These are phyloP conservation scores for Nicotiana noctiflora DNA, from an alignment of 257 asterid genomes.

Conservation along the genomic window DNA sequence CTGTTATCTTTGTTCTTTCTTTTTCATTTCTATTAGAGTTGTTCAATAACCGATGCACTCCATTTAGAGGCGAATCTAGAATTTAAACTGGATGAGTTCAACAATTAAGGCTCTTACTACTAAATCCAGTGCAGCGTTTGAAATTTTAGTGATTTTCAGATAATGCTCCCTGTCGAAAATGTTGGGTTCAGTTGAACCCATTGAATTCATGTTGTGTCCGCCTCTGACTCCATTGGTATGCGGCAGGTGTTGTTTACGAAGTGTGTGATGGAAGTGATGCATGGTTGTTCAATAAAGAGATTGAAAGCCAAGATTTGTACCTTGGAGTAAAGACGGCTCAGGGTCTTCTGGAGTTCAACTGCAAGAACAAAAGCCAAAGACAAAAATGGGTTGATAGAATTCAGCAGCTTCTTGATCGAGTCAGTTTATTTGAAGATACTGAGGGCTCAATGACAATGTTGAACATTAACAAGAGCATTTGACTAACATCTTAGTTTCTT, in stretches of 20 bases:
- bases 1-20: not conserved
- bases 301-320: constrained; percentile 50
- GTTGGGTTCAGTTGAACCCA: not conserved
- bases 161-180: not conserved
- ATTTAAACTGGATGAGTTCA: not conserved
- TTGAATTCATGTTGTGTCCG: not conserved
- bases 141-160: not conserved
- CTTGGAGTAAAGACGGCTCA: constrained; percentile 70
- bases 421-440: constrained; percentile 43
- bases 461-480: constrained; percentile 33
- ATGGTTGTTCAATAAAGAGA: constrained; percentile 63
- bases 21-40: not conserved
- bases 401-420: constrained; percentile 36
- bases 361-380: constrained; percentile 57
- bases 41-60: not conserved
- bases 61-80: not conserved
- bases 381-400: constrained; percentile 75
- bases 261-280: constrained; percentile 48
- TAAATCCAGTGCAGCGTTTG: not conserved
- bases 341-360: constrained; percentile 74
- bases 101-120: not conserved
- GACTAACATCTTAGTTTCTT: constrained; percentile 6
- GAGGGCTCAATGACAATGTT: constrained; percentile 41
- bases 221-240: not conserved
- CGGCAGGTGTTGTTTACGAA: constrained; percentile 62